These are phyloP conservation scores for Erythrophleum ivorense DNA, from an alignment of 331 rosid genomes.

Conservation along the genomic window DNA sequence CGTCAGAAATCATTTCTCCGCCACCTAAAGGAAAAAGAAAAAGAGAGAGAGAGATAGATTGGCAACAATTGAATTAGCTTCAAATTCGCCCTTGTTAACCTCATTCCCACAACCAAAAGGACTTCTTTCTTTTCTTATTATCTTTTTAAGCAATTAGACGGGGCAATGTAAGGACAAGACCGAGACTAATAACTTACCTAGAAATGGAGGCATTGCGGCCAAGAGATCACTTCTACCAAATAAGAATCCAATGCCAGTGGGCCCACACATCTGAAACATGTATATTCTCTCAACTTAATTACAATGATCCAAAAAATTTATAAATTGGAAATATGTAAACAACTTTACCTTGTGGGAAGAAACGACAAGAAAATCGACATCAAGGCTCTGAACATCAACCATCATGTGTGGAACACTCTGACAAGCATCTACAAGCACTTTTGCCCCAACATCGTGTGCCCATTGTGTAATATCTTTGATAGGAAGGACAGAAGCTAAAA, in stretches of 20 bases:
- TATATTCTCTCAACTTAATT: neutral
- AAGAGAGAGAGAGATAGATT: neutral
- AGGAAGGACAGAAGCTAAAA: slow-evolving; percentile 85
- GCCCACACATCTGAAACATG: slow-evolving; percentile 91
- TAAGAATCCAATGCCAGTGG: slow-evolving; percentile 95
- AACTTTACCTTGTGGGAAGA: slow-evolving; percentile 94
- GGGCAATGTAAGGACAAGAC: neutral
- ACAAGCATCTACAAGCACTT: slow-evolving; percentile 94
- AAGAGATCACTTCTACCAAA: slow-evolving; percentile 75
- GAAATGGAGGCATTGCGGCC: slow-evolving; percentile 91
- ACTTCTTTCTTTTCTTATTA: neutral
- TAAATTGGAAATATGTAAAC: slow-evolving; percentile 15
- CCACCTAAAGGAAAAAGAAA: slow-evolving; percentile 65
- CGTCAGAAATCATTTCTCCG: slow-evolving; percentile 99
- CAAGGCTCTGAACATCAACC: slow-evolving; percentile 82
- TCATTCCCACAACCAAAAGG: neutral
- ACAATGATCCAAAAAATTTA: neutral
- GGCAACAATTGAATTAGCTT: slow-evolving; percentile 31
- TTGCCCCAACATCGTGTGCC: slow-evolving; percentile 96
- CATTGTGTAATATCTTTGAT: slow-evolving; percentile 68
- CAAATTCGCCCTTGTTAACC: neutral
- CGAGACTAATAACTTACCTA: slow-evolving; percentile 54
- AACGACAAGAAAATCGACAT: slow-evolving; percentile 95
- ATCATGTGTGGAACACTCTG: slow-evolving; percentile 99
- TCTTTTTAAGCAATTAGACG: too few relatives aligned